Conservation (phyloP, 306 rosid genomes). For the Quercus suber region DNA sequence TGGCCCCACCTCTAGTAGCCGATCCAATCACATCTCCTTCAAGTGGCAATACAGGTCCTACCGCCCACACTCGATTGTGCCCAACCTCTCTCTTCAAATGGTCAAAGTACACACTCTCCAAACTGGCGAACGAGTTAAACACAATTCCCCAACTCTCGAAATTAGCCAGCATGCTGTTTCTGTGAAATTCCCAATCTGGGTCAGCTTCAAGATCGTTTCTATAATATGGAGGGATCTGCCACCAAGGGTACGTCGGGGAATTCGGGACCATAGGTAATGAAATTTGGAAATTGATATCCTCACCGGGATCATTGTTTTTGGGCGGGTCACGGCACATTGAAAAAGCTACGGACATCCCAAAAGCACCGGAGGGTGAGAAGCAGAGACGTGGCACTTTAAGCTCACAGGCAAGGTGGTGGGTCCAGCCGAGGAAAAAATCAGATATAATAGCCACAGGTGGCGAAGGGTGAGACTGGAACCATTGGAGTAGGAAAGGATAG, state of each 20-base stretch:
- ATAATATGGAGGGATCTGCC: conserved; percentile 19
- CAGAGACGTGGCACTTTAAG: conserved; percentile 32
- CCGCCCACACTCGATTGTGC: too few species aligned
- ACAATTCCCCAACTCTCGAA: too few species aligned
- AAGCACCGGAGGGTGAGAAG: conserved; percentile 46
- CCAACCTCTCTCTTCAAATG: too few species aligned
- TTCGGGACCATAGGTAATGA: conserved; percentile 34
- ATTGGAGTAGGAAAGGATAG: conserved; percentile 27
- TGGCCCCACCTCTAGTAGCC: too few species aligned
- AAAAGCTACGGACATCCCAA: background rate
- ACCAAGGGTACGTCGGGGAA: conserved; percentile 39
- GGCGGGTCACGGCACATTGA: conserved; percentile 29
- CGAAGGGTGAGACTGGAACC: conserved; percentile 27
- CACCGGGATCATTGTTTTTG: background rate
- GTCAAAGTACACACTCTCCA: too few species aligned
- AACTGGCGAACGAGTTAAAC: too few species aligned
- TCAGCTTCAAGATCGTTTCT: conserved; percentile 1
- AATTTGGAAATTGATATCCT: background rate
- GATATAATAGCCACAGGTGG: conserved; percentile 41
- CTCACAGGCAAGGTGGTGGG: conserved; percentile 35
- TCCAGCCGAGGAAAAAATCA: conserved; percentile 53
- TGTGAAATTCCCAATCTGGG: conserved; percentile 25
- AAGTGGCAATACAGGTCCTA: too few species aligned
- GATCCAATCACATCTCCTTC: too few species aligned
- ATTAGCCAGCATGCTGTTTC: background rate